A percentile compares a stretch with the other conserved stretches of the same genome.
These are phyloP conservation scores for Sequoiadendron giganteum DNA, from an alignment of 75 land plant species.

Conservation along the genomic window DNA sequence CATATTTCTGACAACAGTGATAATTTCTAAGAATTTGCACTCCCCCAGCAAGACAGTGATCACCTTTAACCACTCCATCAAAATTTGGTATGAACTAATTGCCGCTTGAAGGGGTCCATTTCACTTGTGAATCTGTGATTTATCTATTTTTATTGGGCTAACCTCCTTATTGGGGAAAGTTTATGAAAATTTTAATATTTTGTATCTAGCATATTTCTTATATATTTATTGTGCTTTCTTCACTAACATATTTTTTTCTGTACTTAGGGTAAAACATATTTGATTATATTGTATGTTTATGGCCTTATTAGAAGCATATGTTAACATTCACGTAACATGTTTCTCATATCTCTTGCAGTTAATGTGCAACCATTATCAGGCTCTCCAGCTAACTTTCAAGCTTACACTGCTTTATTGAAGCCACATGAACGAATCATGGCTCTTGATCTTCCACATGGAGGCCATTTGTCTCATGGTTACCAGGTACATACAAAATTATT, in stretches of 20 bases:
- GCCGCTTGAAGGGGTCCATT: too few species aligned
- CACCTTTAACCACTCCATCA: too few species aligned
- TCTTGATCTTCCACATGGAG: conserved; percentile 61
- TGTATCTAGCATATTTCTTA: background rate
- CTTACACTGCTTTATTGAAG: conserved; percentile 54
- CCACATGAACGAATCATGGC: conserved; percentile 63
- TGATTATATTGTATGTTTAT: background rate
- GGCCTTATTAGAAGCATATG: background rate
- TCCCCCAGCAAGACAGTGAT: too few species aligned
- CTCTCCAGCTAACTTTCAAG: conserved; percentile 57
- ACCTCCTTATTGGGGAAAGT: background rate
- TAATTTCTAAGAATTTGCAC: too few species aligned
- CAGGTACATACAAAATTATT: conserved; percentile 26
- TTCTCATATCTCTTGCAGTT: conserved; percentile 23
- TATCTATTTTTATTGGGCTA: too few species aligned
- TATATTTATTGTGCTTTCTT: background rate
- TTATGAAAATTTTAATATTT: background rate
- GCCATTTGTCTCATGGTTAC: conserved; percentile 58
- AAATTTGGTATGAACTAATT: too few species aligned
- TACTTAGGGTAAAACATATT: background rate
- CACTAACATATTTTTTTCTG: background rate
- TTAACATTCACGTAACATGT: too few species aligned
- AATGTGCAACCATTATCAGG: conserved; percentile 62
- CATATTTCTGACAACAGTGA: too few species aligned
- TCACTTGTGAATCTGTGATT: too few species aligned